These are phyloP conservation scores for Trametes sp. DNA, from an alignment of 1,284 basidiomycete genomes.

Conservation along the genomic window DNA sequence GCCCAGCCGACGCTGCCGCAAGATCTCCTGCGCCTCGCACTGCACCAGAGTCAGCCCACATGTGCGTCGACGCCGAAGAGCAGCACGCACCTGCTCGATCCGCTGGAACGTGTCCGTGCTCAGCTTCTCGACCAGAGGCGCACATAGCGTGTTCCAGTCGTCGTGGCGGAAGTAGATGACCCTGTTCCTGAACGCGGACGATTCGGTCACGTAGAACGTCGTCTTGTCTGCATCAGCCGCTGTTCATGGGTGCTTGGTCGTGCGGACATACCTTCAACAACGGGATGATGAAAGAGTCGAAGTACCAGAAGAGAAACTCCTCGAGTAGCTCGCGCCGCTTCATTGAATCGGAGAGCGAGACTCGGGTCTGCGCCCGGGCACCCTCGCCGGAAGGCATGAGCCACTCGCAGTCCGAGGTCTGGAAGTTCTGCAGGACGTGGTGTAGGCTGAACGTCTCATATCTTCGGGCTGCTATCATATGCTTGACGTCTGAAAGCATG, in stretches of 20 bases:
- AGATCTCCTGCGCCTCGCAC: conserved; percentile 69
- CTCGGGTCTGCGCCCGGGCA: conserved; percentile 50
- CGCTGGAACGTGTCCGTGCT: conserved; percentile 70
- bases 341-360: conserved; percentile 70
- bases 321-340: conserved; percentile 83
- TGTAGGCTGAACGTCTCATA: conserved; percentile 89
- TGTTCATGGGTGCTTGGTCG: neutral
- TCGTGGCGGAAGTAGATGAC: conserved; percentile 95
- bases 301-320: conserved; percentile 93
- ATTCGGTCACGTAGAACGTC: conserved; percentile 95
- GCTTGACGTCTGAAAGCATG: conserved; percentile 65
- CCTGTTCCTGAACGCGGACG: conserved; percentile 86
- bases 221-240: conserved; percentile 57
- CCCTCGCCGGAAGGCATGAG: conserved; percentile 56
- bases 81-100: conserved; percentile 62
- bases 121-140: conserved; percentile 81
- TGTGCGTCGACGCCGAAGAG: neutral
- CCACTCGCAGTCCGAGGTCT: conserved; percentile 86
- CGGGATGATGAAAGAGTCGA: conserved; percentile 85
- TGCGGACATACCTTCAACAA: conserved; percentile 71
- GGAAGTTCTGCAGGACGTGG: conserved; percentile 79
- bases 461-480: conserved; percentile 77
- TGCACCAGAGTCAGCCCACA: conserved; percentile 37
- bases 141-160: conserved; percentile 88
- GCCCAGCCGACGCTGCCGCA: conserved; percentile 75